phyloP scores from a whole-genome alignment of 2,329 filamentous ascomycete genomes.

The Drechslerella dactyloides region DNA sequence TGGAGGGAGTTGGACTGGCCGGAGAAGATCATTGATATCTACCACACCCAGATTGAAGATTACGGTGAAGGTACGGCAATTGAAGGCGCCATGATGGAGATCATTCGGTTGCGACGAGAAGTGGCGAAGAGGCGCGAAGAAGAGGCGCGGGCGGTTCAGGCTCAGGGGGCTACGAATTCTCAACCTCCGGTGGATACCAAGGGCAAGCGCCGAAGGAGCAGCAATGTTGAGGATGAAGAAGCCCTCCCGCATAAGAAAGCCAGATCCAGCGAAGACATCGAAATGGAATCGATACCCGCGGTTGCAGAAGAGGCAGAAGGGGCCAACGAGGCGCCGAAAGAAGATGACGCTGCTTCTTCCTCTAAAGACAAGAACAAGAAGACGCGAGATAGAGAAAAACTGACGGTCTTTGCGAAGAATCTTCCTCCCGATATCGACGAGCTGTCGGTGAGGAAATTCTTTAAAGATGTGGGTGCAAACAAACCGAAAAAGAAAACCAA shows the following conservation, averaged over 20 bases:
- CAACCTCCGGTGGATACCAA: conserved; percentile 18
- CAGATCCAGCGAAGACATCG: conserved; percentile 61
- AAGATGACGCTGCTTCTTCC: conserved; percentile 54
- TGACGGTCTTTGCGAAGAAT: conserved; percentile 79
- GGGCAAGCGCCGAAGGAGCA: conserved; percentile 53
- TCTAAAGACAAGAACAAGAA: conserved; percentile 56
- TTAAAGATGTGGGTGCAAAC: conserved; percentile 68
- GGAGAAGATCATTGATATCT: conserved; percentile 76
- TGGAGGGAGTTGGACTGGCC: conserved; percentile 73
- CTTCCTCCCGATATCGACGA: conserved; percentile 74
- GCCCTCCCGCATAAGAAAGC: conserved; percentile 71
- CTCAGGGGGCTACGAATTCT: conserved; percentile 38
- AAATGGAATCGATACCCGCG: conserved; percentile 54
- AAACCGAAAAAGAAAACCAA: not conserved
- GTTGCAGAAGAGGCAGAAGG: conserved; percentile 56
- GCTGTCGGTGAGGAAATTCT: conserved; percentile 82
- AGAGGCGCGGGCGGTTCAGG: conserved; percentile 55
- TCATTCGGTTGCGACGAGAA: conserved; percentile 70
- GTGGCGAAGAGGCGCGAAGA: conserved; percentile 55
- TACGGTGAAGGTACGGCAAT: conserved; percentile 81
- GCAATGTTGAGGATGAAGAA: conserved; percentile 62
- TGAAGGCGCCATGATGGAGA: conserved; percentile 74
- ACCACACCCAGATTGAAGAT: conserved; percentile 82
- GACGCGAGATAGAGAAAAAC: conserved; percentile 77
- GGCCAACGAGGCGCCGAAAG: conserved; percentile 59